Evolutionary conservation across 2,329 filamentous ascomycete genomes (phyloP), one percentile per base, ranked within the genome.

Genomic region (Lizonia empirigonia): DNA sequence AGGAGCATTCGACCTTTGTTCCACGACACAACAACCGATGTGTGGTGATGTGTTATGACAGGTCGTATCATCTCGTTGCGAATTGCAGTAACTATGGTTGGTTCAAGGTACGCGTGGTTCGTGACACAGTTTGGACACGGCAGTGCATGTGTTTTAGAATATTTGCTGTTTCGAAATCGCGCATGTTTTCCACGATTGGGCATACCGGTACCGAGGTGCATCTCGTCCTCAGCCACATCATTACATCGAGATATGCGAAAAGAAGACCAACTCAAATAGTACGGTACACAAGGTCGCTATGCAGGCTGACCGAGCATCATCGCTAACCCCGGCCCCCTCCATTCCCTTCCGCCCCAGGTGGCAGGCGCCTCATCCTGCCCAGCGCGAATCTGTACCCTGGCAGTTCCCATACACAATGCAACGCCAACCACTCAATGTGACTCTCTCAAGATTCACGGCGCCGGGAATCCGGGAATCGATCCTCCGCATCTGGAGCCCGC

Each of bases 401-500:
- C 44, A 23, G 38, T 38, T 45, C 48, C 56, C 35, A 55, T 54
- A 49, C 46, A 58, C 48, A 32, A 49, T 34, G 57, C 41, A 60
- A 64, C 59, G 60, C 63, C 60, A 56, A 24, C 32, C 57, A 62
- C 56, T 61, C 56, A 56, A 58, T 40, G 39, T 52, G 37, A 44
- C 46, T 19, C 27, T 34, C 46, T 62, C 50, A 64, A 38, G 61
- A 64, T 30, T 51, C 50, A 44, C 61, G 61, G 46, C 61, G 60
- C 53, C 56, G 60, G 22, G 54, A 50, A 30, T 65, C 63, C 24
- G 52, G 56, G 20, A 50, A 56, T 24, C 61, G 58, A 33, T 68
- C 67, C 32, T 69, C 66, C n/a, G 65, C 67, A 50, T 69, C 65
- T 6, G 88, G 89, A 24, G 87, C 87, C 55, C 90, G 79, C 1